Evolutionary conservation across 805 yeast species (phyloP), one percentile per base, ranked within the genome.

Genomic region (Starmerella apicola): DNA sequence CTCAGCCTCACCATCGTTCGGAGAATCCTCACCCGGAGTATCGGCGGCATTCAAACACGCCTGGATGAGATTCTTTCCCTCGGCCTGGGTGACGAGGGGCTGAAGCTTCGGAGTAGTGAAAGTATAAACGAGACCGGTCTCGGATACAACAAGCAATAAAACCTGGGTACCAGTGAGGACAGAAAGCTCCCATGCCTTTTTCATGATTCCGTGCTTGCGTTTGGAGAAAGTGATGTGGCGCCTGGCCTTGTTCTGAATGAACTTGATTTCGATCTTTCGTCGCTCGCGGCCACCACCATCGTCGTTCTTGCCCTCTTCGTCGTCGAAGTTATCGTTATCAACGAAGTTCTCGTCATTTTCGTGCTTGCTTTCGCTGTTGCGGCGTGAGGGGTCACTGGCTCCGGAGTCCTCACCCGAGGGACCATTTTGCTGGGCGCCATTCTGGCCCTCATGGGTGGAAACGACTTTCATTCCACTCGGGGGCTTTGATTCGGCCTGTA

Each of bases 91-190:
- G 38, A 91, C 98, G 53, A 91, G 72, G 7, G 98, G 98, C 65
- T 91, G 97, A 58, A 91, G 76, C 64, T 91, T 91, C 43, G 98
- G 98, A n/a, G 98, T 91, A 42, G 97, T 88, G 62, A 91, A 91
- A 17, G 98, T 91, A 64, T 91, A 91, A 40, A 91, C 98, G 47
- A 91, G 75, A 13, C 98, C 98, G n/a, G 98, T 91, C 62, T 91
- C 98, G 39, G 94, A 80, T 23, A 91, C 98, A 41, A 91, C 98
- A 52, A 91, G 73, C 44, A 91, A 68, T 49, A 91, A 71, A 22
- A 91, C 97, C 63, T 91, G 98, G 24, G 98, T 91, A 42, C 98
- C 98, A 12, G 98, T 91, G 53, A 91, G 71, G 38, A 91, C 97
- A 17, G 94, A 81, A 49, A 91, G 71, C 61, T 91, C 98, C 64